Percentiles rank a stretch among this genome's conserved stretches.
Conservation (phyloP, 306 rosid species). For the Medicago lupulina region DNA sequence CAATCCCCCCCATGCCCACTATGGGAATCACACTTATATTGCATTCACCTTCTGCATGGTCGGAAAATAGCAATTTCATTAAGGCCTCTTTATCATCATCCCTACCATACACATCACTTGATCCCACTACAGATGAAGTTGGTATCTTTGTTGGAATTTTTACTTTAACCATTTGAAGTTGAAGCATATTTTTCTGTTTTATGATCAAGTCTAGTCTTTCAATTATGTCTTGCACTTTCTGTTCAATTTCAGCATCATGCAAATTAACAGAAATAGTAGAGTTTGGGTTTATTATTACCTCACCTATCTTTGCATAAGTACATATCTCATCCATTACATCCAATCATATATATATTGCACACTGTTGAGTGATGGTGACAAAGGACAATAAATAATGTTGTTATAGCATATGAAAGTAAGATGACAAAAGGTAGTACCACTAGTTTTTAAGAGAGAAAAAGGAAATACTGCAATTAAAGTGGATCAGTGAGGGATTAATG, state of each 20-base stretch:
- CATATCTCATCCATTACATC: conserved; percentile 46
- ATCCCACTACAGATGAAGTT: conserved; percentile 39
- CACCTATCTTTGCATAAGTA: conserved; percentile 9
- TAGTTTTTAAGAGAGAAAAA: too few species aligned
- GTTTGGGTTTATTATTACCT: neutral
- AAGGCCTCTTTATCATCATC: conserved; percentile 45
- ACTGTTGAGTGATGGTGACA: neutral
- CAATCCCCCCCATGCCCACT: conserved; percentile 59
- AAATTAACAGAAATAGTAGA: neutral
- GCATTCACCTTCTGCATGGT: neutral
- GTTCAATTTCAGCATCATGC: conserved; percentile 12
- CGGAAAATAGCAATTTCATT: conserved; percentile 22
- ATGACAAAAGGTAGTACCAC: too few species aligned
- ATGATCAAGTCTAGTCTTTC: conserved; percentile 46
- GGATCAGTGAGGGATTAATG: too few species aligned
- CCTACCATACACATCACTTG: conserved; percentile 50
- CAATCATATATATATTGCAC: neutral
- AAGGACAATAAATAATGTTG: neutral
- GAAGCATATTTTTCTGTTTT: conserved; percentile 42
- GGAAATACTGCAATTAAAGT: too few species aligned
- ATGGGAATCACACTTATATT: conserved; percentile 46
- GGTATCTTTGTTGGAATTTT: conserved; percentile 30
- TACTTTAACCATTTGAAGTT: conserved; percentile 3
- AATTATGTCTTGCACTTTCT: conserved; percentile 29
- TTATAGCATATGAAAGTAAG: too few species aligned